Base-by-base conservation (phyloP, 139 green algal species). In the Prasinococcaceae sp. region DNA sequence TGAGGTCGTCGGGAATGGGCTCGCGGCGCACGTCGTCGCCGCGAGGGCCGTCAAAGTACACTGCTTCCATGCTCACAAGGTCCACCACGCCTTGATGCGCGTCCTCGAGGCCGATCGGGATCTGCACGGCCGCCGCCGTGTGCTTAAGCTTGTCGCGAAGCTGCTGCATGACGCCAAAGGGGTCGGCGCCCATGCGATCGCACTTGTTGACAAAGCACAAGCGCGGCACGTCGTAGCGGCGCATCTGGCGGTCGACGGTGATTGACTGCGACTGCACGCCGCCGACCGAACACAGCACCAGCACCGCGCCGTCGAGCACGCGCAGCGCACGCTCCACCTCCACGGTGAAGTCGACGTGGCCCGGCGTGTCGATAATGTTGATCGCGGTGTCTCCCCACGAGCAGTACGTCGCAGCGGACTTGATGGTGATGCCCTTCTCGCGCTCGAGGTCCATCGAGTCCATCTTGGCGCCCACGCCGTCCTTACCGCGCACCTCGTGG, bases 401-500 rank as follows among this genome's bases (percentile, higher is more conserved):
- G 72, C 76, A 90, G 58, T 85, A 88, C 8, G 86, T 95, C 22
- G 87, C 87, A 10, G 83, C 84, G 19, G 76, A 92, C 70, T 96
- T 88, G 53, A 99, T 99, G 46, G 92, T 99, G 78, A 99, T 99
- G 33, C 92, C 92, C 70, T 99, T 99, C 61, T 99, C 92, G 0
- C 92, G 60, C 66, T 99, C 92, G 26, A 99, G 67, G 35, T 99
- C 92, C 92, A 97, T 97, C 47, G 60, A 74, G 58, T 97, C 90
- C 90, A 98, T 97, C 51, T 94, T 98, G 22, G 92, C 92, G 2
- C 92, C 92, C 25, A 99, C 88, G 30, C 92, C 92, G 57, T 99
- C n/a, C n/a, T n/a, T n/a, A n/a, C n/a, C n/a, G n/a, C n/a, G 64
- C 47, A 95, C 86, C 77, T 98, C 90, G 44, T 98, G 90, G 24